These are phyloP conservation scores for Apiospora aurea DNA, from an alignment of 2,329 filamentous ascomycete genomes.

Conservation along the genomic window DNA sequence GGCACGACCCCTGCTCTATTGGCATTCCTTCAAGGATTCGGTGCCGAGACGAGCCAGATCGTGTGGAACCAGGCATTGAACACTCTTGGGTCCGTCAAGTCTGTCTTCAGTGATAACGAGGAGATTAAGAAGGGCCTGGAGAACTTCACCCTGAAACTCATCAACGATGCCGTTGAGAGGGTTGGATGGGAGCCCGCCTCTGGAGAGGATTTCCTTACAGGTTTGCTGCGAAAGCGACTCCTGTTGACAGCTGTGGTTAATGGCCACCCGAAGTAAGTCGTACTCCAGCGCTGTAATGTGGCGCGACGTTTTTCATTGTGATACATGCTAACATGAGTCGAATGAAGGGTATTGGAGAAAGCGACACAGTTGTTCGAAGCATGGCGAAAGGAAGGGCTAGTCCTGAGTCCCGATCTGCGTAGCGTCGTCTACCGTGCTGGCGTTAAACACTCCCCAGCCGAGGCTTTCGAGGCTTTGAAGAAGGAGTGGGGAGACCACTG, in stretches of 20 bases:
- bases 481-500: constrained; percentile 83
- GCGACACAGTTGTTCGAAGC: constrained; percentile 80
- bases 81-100: constrained; percentile 78
- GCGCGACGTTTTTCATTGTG: constrained; percentile 24
- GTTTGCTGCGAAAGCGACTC: constrained; percentile 83
- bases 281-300: not conserved
- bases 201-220: constrained; percentile 80
- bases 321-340: constrained; percentile 31
- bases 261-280: constrained; percentile 74
- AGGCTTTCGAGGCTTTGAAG: constrained; percentile 77
- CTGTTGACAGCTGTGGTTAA: constrained; percentile 77
- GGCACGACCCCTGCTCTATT: constrained; percentile 83
- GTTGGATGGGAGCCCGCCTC: constrained; percentile 86
- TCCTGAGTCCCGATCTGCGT: constrained; percentile 84
- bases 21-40: constrained; percentile 84
- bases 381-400: constrained; percentile 73
- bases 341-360: constrained; percentile 69
- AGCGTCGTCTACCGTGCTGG: constrained; percentile 81
- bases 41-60: constrained; percentile 80
- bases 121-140: constrained; percentile 75
- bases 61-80: constrained; percentile 89
- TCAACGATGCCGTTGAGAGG: constrained; percentile 75
- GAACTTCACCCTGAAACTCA: constrained; percentile 79
- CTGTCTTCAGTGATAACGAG: constrained; percentile 83
- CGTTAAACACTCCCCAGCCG: constrained; percentile 72